Evolutionary conservation across 345 rosid species (phyloP).

Genomic region (Ailanthus altissimus): DNA sequence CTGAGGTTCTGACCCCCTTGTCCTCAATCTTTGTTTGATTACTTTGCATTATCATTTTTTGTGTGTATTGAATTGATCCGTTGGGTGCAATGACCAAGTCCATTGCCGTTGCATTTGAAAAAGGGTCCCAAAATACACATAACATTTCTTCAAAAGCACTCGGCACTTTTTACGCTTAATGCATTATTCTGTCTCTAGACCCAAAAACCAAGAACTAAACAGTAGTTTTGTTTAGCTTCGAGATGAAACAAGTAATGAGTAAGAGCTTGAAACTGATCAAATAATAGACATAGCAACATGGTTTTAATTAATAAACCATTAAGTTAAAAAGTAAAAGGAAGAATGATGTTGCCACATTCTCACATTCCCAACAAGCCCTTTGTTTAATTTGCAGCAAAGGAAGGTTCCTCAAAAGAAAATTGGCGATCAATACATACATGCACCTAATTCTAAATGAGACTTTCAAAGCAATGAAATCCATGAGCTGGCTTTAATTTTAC

Average conservation of each 20-base stretch:
- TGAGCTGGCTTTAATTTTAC: constrained; percentile 21
- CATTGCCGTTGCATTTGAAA: constrained; percentile 33
- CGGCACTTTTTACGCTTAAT: not conserved
- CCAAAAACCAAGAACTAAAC: not conserved
- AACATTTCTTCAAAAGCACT: constrained; percentile 24
- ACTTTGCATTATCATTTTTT: not conserved
- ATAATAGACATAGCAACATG: not conserved
- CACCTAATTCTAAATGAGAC: not conserved
- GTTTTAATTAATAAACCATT: not conserved
- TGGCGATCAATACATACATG: constrained; percentile 13
- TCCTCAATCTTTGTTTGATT: not conserved
- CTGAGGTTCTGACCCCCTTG: not conserved
- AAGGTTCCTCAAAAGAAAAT: too few species aligned
- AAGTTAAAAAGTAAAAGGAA: not conserved
- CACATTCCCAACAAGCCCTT: not conserved
- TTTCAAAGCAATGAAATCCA: constrained; percentile 27
- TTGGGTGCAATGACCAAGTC: constrained; percentile 12
- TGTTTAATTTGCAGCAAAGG: not conserved
- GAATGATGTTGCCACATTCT: not conserved
- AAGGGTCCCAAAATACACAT: constrained; percentile 27
- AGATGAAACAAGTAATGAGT: not conserved
- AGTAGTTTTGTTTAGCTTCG: not conserved
- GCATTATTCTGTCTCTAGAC: not conserved
- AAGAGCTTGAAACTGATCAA: too few species aligned
- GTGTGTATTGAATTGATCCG: not conserved